phyloP scores from a whole-genome alignment of 352 stramenopile genomes.

The Phytopythium litorale region DNA sequence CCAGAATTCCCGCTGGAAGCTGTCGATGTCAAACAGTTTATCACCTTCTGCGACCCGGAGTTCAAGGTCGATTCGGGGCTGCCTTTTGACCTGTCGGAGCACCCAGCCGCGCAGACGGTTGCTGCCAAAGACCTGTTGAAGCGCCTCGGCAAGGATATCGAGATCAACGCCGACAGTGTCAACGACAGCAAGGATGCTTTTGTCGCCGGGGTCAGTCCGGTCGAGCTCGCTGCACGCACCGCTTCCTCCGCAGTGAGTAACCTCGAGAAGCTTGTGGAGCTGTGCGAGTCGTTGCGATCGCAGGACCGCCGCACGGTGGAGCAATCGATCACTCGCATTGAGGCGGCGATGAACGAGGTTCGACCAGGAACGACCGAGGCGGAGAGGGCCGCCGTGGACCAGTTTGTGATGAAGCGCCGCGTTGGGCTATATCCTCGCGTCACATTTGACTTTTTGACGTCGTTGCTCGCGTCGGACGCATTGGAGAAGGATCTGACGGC shows the following conservation, averaged over 20 bases:
- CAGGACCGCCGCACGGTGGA: slow-evolving; percentile 54
- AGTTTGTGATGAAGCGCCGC: slow-evolving; percentile 63
- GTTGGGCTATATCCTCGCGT: slow-evolving; percentile 57
- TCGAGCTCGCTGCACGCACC: slow-evolving; percentile 22
- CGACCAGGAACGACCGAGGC: slow-evolving; percentile 4
- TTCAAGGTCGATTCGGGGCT: slow-evolving; percentile 42
- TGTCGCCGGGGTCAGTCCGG: slow-evolving; percentile 53
- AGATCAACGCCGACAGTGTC: slow-evolving; percentile 68
- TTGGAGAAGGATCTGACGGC: slow-evolving; percentile 58
- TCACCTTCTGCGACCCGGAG: slow-evolving; percentile 75
- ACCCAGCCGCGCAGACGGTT: slow-evolving; percentile 88
- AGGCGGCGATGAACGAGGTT: slow-evolving; percentile 50
- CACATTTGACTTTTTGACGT: slow-evolving; percentile 78
- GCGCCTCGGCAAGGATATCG: slow-evolving; percentile 91
- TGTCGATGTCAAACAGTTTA: slow-evolving; percentile 62
- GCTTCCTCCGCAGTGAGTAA: slow-evolving; percentile 15
- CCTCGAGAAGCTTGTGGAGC: slow-evolving; percentile 48
- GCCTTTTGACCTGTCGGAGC: slow-evolving; percentile 92
- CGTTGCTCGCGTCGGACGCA: slow-evolving; percentile 51
- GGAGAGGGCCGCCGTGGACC: slow-evolving; percentile 21
- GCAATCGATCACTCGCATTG: slow-evolving; percentile 46
- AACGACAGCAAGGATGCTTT: slow-evolving; percentile 79
- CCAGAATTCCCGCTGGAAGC: slow-evolving; percentile 70
- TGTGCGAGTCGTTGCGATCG: slow-evolving; percentile 42
- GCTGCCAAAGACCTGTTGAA: slow-evolving; percentile 94